Evolutionary conservation across 139 green algal species (phyloP).

Genomic region (Auxenochlorella protothecoides): DNA sequence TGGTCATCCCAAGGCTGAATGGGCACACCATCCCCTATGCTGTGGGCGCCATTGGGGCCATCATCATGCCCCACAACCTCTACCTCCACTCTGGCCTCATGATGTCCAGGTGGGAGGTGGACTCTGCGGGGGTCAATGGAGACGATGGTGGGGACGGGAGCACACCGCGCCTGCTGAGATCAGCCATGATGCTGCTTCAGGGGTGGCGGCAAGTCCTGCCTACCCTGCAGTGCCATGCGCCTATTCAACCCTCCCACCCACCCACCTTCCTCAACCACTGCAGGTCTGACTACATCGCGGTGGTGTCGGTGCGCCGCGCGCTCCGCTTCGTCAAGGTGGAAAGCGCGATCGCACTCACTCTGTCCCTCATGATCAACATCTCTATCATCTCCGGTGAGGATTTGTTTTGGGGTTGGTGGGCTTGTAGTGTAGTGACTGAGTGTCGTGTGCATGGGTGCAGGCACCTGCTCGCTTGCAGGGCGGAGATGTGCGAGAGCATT

Average conservation of each 20-base stretch:
- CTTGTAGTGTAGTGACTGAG: too few species aligned
- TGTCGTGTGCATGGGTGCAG: too few species aligned
- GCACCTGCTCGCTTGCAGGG: too few species aligned
- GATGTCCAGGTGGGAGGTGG: neutral
- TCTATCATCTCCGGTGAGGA: constrained; percentile 42
- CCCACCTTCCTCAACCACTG: constrained; percentile 9
- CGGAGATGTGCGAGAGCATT: too few species aligned
- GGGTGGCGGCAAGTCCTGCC: too few species aligned
- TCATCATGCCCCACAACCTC: constrained; percentile 90
- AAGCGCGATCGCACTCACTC: constrained; percentile 48
- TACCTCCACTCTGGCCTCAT: constrained; percentile 83
- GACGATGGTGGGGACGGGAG: too few species aligned
- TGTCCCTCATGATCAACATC: constrained; percentile 78
- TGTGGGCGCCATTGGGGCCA: constrained; percentile 61
- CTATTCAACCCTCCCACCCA: too few species aligned
- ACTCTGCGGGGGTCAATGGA: too few species aligned
- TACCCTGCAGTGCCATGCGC: too few species aligned
- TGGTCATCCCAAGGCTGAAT: neutral
- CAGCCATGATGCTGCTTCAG: too few species aligned
- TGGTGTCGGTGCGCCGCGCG: constrained; percentile 25
- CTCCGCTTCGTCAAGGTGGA: constrained; percentile 73
- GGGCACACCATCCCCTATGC: constrained; percentile 1
- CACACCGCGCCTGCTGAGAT: too few species aligned
- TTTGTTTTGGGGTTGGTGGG: too few species aligned
- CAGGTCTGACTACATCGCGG: constrained; percentile 3